Evolutionary conservation across 495 filamentous ascomycete species (phyloP).

Genomic region (Hypoxylon subgilvum): DNA sequence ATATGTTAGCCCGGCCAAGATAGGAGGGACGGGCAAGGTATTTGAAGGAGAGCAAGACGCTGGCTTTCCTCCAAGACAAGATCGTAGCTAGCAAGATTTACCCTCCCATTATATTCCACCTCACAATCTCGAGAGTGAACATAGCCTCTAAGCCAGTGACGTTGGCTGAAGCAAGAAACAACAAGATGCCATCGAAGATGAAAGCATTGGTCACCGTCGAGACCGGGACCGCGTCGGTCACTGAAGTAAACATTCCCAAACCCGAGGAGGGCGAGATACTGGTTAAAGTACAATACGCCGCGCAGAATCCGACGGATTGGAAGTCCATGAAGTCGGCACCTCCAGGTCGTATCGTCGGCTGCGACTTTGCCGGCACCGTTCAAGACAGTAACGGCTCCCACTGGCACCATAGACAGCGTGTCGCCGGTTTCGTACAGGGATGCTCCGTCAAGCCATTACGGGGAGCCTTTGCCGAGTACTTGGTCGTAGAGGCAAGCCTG

Average conservation of each 20-base stretch:
- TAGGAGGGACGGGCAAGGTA: too few species aligned
- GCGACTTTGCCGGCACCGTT: slow-evolving; percentile 63
- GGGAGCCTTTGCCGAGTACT: slow-evolving; percentile 47
- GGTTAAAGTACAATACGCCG: slow-evolving; percentile 29
- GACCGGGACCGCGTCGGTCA: slow-evolving; percentile 16
- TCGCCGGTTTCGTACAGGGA: slow-evolving; percentile 38
- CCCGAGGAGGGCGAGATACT: slow-evolving; percentile 36
- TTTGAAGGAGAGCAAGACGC: too few species aligned
- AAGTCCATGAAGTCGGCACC: slow-evolving; percentile 21
- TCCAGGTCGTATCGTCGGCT: slow-evolving; percentile 55
- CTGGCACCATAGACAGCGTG: slow-evolving; percentile 47
- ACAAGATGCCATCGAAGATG: slow-evolving; percentile 20
- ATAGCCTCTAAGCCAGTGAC: neutral
- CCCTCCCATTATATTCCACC: too few species aligned
- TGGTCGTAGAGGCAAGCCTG: slow-evolving; percentile 43
- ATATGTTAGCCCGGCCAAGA: too few species aligned
- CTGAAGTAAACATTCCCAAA: slow-evolving; percentile 24
- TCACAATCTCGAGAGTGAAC: neutral
- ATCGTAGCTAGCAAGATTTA: too few species aligned
- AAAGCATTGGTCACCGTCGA: slow-evolving; percentile 32
- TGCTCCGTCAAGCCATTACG: slow-evolving; percentile 11
- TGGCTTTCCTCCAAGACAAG: too few species aligned
- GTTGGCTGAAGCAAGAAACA: neutral
- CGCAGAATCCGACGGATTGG: slow-evolving; percentile 41
- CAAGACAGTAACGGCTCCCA: slow-evolving; percentile 54